Evolutionary conservation across 2,329 filamentous ascomycete species (phyloP).

Genomic region (Orbilia brochopaga): DNA sequence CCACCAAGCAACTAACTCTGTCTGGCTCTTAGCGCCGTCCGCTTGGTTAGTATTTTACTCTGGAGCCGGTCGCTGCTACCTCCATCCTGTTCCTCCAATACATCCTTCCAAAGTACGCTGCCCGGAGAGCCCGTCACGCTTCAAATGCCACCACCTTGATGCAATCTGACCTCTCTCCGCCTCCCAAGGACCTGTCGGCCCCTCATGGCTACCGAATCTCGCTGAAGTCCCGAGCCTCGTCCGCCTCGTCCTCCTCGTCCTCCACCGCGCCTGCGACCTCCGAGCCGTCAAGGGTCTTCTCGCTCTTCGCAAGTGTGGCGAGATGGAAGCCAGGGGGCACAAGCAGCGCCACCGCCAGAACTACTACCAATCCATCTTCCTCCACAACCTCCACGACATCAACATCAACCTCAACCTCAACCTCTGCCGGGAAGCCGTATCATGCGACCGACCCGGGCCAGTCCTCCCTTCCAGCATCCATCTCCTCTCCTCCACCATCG

Average conservation of each 20-base stretch:
- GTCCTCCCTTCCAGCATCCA: slow-evolving; percentile 1
- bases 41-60: slow-evolving; percentile 22
- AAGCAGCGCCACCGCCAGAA: slow-evolving; percentile 20
- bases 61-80: slow-evolving; percentile 13
- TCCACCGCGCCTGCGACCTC: slow-evolving; percentile 24
- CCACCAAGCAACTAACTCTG: too few relatives aligned
- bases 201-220: slow-evolving; percentile 44
- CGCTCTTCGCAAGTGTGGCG: slow-evolving; percentile 46
- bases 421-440: slow-evolving; percentile 18
- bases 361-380: slow-evolving; percentile 6
- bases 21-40: not conserved
- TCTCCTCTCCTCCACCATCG: slow-evolving; percentile 23
- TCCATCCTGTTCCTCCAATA: slow-evolving; percentile 45
- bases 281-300: slow-evolving; percentile 32
- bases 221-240: slow-evolving; percentile 37
- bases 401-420: not conserved
- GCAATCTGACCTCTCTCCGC: slow-evolving; percentile 37
- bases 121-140: slow-evolving; percentile 38
- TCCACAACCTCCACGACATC: slow-evolving; percentile 1
- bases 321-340: slow-evolving; percentile 46
- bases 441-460: slow-evolving; percentile 30
- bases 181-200: slow-evolving; percentile 24
- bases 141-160: slow-evolving; percentile 44
- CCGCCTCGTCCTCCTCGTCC: slow-evolving; percentile 26
- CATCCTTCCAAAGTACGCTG: slow-evolving; percentile 46